Evolutionary conservation across 2,329 filamentous ascomycete genomes (phyloP).

Genomic region (Fusarium begoniae): DNA sequence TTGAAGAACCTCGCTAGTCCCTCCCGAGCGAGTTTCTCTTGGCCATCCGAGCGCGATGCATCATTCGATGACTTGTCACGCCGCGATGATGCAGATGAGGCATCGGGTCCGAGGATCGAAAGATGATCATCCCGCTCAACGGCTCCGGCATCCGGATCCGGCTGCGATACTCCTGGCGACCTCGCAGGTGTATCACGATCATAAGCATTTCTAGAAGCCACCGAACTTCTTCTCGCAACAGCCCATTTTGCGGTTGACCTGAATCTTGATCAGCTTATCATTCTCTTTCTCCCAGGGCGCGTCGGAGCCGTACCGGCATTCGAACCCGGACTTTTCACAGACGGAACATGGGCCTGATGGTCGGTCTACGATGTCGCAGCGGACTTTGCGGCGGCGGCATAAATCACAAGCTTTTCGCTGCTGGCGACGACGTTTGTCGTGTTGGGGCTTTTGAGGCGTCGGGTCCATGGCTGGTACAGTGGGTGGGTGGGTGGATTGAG

Average conservation of each 20-base stretch:
- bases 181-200: background rate
- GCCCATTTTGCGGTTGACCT: constrained; percentile 41
- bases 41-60: constrained; percentile 8
- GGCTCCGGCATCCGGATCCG: constrained; percentile 25
- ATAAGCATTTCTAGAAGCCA: constrained; percentile 4
- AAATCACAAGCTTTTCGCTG: constrained; percentile 42
- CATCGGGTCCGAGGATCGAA: constrained; percentile 7
- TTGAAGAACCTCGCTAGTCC: constrained; percentile 39
- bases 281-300: too few relatives aligned
- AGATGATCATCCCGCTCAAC: background rate
- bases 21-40: constrained; percentile 38
- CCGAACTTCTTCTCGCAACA: constrained; percentile 19
- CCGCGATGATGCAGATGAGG: background rate
- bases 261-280: background rate
- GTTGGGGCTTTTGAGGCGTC: background rate
- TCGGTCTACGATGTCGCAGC: constrained; percentile 36
- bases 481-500: background rate
- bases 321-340: constrained; percentile 38
- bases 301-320: constrained; percentile 40
- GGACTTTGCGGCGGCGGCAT: constrained; percentile 39
- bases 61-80: constrained; percentile 6
- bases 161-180: constrained; percentile 7
- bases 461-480: constrained; percentile 8
- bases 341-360: constrained; percentile 33
- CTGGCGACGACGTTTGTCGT: constrained; percentile 42